Evolutionary conservation across 2,329 filamentous ascomycete genomes (phyloP).

Genomic region (Karstenula rhodostoma): DNA sequence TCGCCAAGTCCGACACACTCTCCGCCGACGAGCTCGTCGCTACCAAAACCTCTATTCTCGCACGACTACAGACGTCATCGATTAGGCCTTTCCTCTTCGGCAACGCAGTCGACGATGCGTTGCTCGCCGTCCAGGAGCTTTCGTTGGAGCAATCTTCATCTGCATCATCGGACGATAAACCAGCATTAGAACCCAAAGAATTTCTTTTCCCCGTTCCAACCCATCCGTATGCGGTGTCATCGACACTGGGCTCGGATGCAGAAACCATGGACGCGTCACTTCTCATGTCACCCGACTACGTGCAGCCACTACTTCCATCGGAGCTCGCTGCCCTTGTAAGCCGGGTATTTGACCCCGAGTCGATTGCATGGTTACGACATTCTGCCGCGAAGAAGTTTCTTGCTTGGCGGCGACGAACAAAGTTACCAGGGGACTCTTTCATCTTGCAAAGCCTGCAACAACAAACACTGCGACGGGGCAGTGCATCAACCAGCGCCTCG

Average conservation of each 20-base stretch:
- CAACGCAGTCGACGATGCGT: slow-evolving; percentile 46
- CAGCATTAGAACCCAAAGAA: slow-evolving; percentile 28
- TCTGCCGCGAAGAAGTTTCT: slow-evolving; percentile 83
- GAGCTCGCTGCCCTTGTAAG: slow-evolving; percentile 76
- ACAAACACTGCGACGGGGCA: slow-evolving; percentile 29
- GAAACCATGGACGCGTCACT: slow-evolving; percentile 92
- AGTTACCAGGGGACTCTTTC: slow-evolving; percentile 37
- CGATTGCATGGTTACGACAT: slow-evolving; percentile 82
- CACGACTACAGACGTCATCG: slow-evolving; percentile 64
- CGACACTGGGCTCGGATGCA: slow-evolving; percentile 72
- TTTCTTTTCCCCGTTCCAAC: slow-evolving; percentile 44
- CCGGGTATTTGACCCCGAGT: slow-evolving; percentile 78
- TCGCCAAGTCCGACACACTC: slow-evolving; percentile 79
- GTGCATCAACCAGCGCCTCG: slow-evolving; percentile 36
- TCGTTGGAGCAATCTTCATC: slow-evolving; percentile 26
- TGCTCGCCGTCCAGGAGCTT: slow-evolving; percentile 45
- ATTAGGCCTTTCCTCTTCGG: slow-evolving; percentile 75
- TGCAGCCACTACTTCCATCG: slow-evolving; percentile 79
- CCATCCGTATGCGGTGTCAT: slow-evolving; percentile 79
- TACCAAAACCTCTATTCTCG: slow-evolving; percentile 67
- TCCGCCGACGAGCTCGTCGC: slow-evolving; percentile 63
- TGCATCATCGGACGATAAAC: slow-evolving; percentile 7
- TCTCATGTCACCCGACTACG: slow-evolving; percentile 90
- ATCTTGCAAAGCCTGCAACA: slow-evolving; percentile 34
- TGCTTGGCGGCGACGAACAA: slow-evolving; percentile 67